Evolutionary conservation across 1,284 basidiomycete species (phyloP), one percentile per base, ranked within the genome.

Genomic region (Schizophyllum commune): DNA sequence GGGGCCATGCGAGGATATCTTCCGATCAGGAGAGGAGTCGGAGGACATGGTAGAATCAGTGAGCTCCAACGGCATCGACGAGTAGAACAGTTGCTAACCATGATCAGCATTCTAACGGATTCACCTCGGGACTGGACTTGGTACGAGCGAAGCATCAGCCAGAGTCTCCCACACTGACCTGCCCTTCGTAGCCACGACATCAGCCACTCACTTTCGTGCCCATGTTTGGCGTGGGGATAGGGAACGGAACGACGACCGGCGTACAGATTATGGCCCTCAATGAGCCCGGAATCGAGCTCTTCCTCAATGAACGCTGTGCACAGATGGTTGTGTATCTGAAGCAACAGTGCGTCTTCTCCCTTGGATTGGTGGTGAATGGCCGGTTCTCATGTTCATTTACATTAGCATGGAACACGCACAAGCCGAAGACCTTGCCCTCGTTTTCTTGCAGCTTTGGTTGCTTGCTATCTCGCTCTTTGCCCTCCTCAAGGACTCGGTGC

Each of bases 381-480:
- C n/a, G n/a, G n/a, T n/a, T n/a, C n/a, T n/a, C n/a, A n/a, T n/a
- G n/a, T n/a, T n/a, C n/a, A n/a, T n/a, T n/a, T n/a, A n/a, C n/a
- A n/a, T n/a, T n/a, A 84, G 83, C 21, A 68, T 83, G 52, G 66
- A 72, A n/a, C 78, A 82, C 59, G 74, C 77, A 5, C 74, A 72
- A 32, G 74, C 82, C 7, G 83, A 85, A 65, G 83, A 84, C 60
- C 67, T 82, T 3, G 75, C 81, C 1, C 74, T 82, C 59, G 71
- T 85, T 17, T 71, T 75, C 17, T 71, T 83, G 4, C 83, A 85
- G 63, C 80, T 85, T 66, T 86, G 83, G 83, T 73, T 85, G 3
- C 74, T 85, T 27, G 76, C 74, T 0, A 75, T 86, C n/a, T 83
- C 83, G 1, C 65, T 80, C 17, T 73, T 80, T 56, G 81, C 79